Conservation (phyloP, 352 stramenopile species). For the Aphanomyces stellatus region DNA sequence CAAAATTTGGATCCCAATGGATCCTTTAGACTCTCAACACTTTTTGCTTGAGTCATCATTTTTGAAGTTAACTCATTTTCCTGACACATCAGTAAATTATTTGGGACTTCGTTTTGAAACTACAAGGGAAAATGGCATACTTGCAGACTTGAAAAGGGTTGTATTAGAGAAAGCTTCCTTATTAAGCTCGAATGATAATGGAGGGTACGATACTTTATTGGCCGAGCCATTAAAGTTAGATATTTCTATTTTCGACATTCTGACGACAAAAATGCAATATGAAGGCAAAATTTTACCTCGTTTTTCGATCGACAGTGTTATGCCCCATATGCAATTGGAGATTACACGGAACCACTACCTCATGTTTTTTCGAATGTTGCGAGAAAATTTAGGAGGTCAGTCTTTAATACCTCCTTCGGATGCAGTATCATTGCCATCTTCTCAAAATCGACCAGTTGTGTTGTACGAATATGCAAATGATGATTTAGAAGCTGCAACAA, state of each 20-base stretch:
- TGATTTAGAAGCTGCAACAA: constrained; percentile 58
- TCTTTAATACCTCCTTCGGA: constrained; percentile 17
- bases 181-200: constrained; percentile 17
- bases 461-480: constrained; percentile 61
- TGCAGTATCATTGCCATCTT: too few species aligned
- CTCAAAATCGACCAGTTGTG: constrained; percentile 49
- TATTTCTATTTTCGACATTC: constrained; percentile 61
- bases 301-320: constrained; percentile 38
- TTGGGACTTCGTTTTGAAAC: neutral
- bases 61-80: constrained; percentile 51
- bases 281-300: constrained; percentile 39
- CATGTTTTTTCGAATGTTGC: constrained; percentile 46
- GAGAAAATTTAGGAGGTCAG: constrained; percentile 69
- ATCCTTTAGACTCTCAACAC: constrained; percentile 41
- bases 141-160: constrained; percentile 32
- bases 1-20: constrained; percentile 55
- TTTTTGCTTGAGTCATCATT: constrained; percentile 46
- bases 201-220: constrained; percentile 26
- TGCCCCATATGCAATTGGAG: constrained; percentile 23
- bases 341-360: constrained; percentile 36
- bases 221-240: constrained; percentile 35
- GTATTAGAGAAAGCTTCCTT: constrained; percentile 49
- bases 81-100: constrained; percentile 30
- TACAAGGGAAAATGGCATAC: constrained; percentile 18
- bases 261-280: constrained; percentile 34